Conservation (phyloP, 2,329 filamentous ascomycete genomes). For the Onygenales sp. region DNA sequence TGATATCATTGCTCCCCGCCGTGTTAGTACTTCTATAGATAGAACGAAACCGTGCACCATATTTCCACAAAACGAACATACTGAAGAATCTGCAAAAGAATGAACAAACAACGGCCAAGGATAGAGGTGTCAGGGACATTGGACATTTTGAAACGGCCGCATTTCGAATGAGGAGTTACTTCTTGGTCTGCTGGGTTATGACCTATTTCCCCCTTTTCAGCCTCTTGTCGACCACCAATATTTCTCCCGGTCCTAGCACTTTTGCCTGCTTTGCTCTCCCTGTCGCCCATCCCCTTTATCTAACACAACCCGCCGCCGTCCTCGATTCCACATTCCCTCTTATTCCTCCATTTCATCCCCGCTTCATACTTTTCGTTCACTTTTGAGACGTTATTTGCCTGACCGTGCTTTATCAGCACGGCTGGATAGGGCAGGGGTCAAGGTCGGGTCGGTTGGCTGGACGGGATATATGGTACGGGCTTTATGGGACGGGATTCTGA, state of each 20-base stretch:
- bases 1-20: too few relatives aligned
- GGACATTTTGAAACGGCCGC: not conserved
- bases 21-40: not conserved
- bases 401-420: too few relatives aligned
- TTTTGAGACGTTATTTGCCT: too few relatives aligned
- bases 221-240: not conserved
- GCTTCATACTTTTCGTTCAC: too few relatives aligned
- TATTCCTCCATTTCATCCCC: too few relatives aligned
- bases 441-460: too few relatives aligned
- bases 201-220: not conserved
- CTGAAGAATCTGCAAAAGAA: not conserved
- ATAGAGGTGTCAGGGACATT: not conserved
- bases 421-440: too few relatives aligned
- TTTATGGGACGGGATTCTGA: too few relatives aligned
- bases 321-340: too few relatives aligned
- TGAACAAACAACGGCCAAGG: not conserved
- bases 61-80: not conserved
- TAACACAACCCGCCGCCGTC: too few relatives aligned
- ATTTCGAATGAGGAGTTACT: not conserved
- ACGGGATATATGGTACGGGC: too few relatives aligned
- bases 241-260: not conserved
- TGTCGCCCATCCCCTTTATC: not conserved
- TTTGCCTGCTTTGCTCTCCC: not conserved
- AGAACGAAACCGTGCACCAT: not conserved
- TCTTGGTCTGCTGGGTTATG: not conserved